Conservation (phyloP, 2,329 filamentous ascomycete genomes). For the Curvularia sp. region DNA sequence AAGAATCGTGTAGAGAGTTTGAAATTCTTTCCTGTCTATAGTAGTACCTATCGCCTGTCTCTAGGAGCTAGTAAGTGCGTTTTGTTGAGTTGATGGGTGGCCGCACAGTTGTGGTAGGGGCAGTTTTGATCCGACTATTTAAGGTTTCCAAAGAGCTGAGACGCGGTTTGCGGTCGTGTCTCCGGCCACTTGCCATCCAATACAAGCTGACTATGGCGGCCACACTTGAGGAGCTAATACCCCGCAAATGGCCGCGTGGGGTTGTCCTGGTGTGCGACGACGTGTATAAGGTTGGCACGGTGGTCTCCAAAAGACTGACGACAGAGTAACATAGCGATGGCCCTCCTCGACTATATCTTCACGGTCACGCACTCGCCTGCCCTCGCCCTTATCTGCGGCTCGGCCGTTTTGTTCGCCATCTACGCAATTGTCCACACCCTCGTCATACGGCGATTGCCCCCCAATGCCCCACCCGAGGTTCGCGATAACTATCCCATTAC, state of each 20-base stretch:
- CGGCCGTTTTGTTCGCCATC: neutral
- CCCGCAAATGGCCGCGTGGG: too few species aligned
- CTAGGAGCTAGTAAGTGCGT: too few species aligned
- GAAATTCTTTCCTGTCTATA: too few species aligned
- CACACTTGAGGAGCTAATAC: neutral
- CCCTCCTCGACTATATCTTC: neutral
- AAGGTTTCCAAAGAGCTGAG: neutral
- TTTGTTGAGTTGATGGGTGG: too few species aligned
- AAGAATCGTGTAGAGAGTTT: too few species aligned
- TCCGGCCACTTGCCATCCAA: neutral
- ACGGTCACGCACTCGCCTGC: neutral
- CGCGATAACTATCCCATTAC: constrained; percentile 51
- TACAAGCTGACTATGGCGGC: neutral
- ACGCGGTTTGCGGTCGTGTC: neutral
- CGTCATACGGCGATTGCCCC: constrained; percentile 16
- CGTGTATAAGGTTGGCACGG: neutral
- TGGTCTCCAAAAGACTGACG: neutral
- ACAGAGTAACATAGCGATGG: neutral
- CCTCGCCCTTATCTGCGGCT: neutral
- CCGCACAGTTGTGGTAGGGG: too few species aligned
- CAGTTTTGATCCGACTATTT: too few species aligned
- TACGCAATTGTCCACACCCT: neutral
- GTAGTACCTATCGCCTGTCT: too few species aligned
- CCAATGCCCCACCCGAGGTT: constrained; percentile 32
- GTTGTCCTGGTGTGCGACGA: too few species aligned